A percentile compares a stretch with the other conserved stretches of the same genome.
These are phyloP conservation scores for Fusarium agapanthi DNA, from an alignment of 2,329 filamentous ascomycete genomes.

Conservation along the genomic window DNA sequence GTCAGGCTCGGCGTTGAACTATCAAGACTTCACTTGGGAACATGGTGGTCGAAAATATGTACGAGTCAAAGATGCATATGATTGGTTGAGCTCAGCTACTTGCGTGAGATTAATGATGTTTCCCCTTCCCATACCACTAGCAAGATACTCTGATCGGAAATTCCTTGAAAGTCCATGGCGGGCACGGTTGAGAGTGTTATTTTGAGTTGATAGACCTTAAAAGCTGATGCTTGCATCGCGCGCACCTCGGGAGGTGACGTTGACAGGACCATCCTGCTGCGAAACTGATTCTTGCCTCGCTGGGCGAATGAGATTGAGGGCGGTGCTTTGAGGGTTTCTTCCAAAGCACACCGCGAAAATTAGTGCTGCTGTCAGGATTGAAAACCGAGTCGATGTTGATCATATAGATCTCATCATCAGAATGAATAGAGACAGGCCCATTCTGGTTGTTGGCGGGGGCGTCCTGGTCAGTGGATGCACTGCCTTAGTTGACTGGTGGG, in stretches of 20 bases:
- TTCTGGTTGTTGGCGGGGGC: too few species aligned
- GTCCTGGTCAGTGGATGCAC: too few species aligned
- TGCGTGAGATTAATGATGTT: neutral
- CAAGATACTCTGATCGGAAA: neutral
- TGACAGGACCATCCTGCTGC: neutral
- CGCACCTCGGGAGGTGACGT: neutral
- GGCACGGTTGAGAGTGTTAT: neutral
- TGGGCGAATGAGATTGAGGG: too few species aligned
- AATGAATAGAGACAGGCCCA: too few species aligned
- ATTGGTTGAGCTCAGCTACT: neutral
- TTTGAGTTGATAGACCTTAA: neutral
- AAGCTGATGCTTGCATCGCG: neutral
- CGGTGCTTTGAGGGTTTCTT: too few species aligned
- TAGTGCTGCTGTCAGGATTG: too few species aligned
- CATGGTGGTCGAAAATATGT: neutral
- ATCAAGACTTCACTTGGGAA: neutral
- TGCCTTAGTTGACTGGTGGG: neutral
- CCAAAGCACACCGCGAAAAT: too few species aligned
- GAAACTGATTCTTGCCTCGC: neutral
- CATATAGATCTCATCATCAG: too few species aligned
- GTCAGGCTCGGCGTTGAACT: neutral
- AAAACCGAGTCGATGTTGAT: too few species aligned
- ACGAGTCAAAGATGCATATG: neutral
- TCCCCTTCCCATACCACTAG: neutral
- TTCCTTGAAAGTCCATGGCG: neutral